Evolutionary conservation across 1,139 yeast genomes (phyloP), one percentile per base, ranked within the genome.

Genomic region (Hyphopichia fennica): DNA sequence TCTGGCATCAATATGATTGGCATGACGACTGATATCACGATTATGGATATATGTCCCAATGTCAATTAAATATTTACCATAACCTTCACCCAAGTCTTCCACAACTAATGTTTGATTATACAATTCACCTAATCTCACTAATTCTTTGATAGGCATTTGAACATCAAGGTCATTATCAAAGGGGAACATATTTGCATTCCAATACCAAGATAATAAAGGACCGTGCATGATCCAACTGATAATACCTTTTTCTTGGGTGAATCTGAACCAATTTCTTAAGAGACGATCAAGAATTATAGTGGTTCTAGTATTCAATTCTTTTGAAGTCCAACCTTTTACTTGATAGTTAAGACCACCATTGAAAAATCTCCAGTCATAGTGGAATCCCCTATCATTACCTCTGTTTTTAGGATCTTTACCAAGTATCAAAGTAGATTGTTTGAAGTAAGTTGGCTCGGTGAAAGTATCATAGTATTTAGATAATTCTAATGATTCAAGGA

Each of bases 321-420:
- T 50, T 4, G 46, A 40, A 14, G 45, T 52, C 62, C 62, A 57
- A 2, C 55, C 58, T 15, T 34, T 20, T 30, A 44, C 44, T 22
- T 48, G 44, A 37, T 54, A 50, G 19, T 41, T 46, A 36, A 56
- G 50, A 19, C 57, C 57, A 7, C 85, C 84, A 46, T 74, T 73
- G 63, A 82, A 86, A 52, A 86, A 86, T 41, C 90, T 67, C 78
- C 81, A 80, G 58, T 86, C 91, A 54, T 83, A 82, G 57, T 85
- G 93, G 43, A 67, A 75, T 6, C 82, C 82, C 51, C 53, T 41
- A 40, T 56, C 60, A 15, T 50, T 42, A 35, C 47, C 56, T 9
- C 25, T 38, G 38, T 53, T 55, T 11, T 45, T 40, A 16, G 43
- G 41, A 39, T 55, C 60, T 9, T 28, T 32, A 17, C 42, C 41